Conservation (phyloP, 352 stramenopile species). For the Blastocystis sp. region DNA sequence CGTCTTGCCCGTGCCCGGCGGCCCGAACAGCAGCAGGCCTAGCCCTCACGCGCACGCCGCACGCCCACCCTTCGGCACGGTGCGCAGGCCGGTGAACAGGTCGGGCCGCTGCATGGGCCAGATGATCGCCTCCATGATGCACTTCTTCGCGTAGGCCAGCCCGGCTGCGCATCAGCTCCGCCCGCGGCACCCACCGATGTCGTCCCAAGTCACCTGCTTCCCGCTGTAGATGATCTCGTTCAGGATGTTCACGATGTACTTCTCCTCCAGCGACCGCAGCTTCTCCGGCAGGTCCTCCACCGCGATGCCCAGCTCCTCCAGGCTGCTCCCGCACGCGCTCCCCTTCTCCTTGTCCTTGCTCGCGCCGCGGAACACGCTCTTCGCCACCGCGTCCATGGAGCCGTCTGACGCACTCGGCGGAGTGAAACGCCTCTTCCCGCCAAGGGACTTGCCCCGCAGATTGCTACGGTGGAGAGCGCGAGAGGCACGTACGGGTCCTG, state of each 20-base stretch:
- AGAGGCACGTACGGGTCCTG: not conserved
- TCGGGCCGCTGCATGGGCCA: constrained; percentile 94
- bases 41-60: constrained; percentile 74
- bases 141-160: constrained; percentile 92
- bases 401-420: not conserved
- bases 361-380: constrained; percentile 4
- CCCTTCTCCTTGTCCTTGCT: not conserved
- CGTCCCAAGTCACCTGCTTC: constrained; percentile 88
- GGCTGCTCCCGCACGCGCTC: not conserved
- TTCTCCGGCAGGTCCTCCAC: constrained; percentile 57
- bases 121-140: constrained; percentile 94
- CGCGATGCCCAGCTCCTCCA: constrained; percentile 52
- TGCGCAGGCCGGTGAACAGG: constrained; percentile 90
- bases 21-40: constrained; percentile 90
- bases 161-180: constrained; percentile 75
- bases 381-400: constrained; percentile 15
- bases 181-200: constrained; percentile 81
- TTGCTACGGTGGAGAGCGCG: not conserved
- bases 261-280: constrained; percentile 39
- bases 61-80: constrained; percentile 75
- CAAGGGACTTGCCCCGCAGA: not conserved
- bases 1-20: constrained; percentile 73
- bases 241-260: constrained; percentile 67
- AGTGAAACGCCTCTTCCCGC: constrained; percentile 49
- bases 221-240: constrained; percentile 92